A percentile compares a stretch with the other conserved stretches of the same genome.
These are phyloP conservation scores for Gossypium gossypioides DNA, from an alignment of 441 rosid species.

Conservation along the genomic window DNA sequence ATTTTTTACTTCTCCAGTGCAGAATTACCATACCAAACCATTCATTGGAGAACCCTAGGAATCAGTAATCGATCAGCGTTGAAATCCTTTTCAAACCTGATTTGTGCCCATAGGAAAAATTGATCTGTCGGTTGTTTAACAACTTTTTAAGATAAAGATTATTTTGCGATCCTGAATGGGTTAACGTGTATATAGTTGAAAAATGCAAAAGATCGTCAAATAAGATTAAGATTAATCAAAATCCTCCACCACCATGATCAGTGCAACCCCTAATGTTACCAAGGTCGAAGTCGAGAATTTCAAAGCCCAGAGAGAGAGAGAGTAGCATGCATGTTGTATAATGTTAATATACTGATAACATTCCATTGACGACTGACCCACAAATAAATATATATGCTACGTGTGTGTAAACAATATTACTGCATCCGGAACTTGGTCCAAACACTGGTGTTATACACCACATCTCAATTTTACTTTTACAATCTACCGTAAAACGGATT, in stretches of 20 bases:
- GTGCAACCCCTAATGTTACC: background rate
- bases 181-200: background rate
- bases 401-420: background rate
- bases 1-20: background rate
- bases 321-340: background rate
- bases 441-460: background rate
- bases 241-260: background rate
- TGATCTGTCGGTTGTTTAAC: background rate
- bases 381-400: background rate
- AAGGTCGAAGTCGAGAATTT: background rate
- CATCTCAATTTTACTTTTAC: slow-evolving; percentile 1
- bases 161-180: background rate
- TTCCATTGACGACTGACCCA: background rate
- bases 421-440: background rate
- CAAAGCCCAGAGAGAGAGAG: background rate
- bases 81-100: background rate
- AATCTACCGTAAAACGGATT: slow-evolving; percentile 5
- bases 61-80: background rate
- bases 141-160: background rate
- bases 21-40: background rate
- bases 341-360: background rate
- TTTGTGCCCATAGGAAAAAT: background rate
- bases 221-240: background rate
- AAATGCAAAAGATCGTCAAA: background rate
- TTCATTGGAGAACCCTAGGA: background rate